Base-by-base conservation (phyloP, 2,329 filamentous ascomycete species). In the Didymellaceae sp. region DNA sequence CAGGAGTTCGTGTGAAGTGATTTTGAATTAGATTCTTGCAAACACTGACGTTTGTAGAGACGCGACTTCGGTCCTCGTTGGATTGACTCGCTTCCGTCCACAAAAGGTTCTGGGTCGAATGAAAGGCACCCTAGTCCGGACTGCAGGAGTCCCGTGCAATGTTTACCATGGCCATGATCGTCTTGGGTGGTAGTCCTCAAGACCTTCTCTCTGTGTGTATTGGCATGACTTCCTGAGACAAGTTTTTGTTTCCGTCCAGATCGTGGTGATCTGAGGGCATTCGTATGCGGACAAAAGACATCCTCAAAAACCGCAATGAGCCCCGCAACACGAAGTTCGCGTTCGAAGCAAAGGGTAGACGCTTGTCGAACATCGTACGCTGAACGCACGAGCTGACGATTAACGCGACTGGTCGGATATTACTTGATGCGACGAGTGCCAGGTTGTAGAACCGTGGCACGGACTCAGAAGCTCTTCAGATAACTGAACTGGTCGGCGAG, bases 181-280 rank as follows among this genome's bases (percentile, higher is more conserved):
- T 56, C 57, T 47, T 55, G 56, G 45, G 51, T 30, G 38, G 14
- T 20, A 28, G 41, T 34, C 24, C 59, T 55, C 54, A 61, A 66
- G 59, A 55, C 46, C 59, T 62, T 85, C 83, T 87, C 85, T 92
- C 89, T 81, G 87, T 91, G 69, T 86, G 89, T 83, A 71, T 79
- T 66, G 82, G 88, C 90, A 90, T 83, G 87, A 84, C 87, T 89
- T 86, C 89, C 88, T 74, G 80, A 87, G 90, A 96, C 87, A 86
- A 78, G 90, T 94, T 91, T 97, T 96, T 96, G 88, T 79, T 88
- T 92, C 87, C 89, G 86, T 88, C 85, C 85, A 66, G 70, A 45
- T 49, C 63, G 52, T 56, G 60, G 70, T 65, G 70, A 71, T 74
- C 66, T 45, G 83, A 86, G 85, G 87, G 88, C 86, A 75, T 50